Evolutionary conservation across 768 basidiomycete species (phyloP), one percentile per base, ranked within the genome.

Genomic region (Mycena albidolilacea): DNA sequence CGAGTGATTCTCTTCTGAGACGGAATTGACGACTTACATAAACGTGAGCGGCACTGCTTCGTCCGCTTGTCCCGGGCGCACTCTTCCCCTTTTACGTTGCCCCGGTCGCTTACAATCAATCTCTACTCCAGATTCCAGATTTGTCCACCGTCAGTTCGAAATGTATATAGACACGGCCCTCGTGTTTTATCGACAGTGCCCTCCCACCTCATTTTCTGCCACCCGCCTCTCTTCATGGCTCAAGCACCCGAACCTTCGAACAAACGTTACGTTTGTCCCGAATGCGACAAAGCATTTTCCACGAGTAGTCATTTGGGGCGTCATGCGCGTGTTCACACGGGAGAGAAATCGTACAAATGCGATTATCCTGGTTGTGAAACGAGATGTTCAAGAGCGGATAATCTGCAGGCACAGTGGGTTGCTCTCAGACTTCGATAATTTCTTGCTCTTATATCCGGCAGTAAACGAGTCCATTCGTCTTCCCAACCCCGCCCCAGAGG

Each of bases 341-440:
- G 91, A 65, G 91, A 91, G 72, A 89, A 90, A 74, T 90, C 91
- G 79, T 90, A 92, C 81, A 89, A 85, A 69, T 92, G 91, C 73
- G 89, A 90, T 54, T 92, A 90, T 79, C 91, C 91, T 35, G 91
- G 90, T 52, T 92, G 91, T 79, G 89, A 91, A 72, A 91, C 90
- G 0, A 85, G 90, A 48, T 92, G 91, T 66, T 90, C 90, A 10
- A 82, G 91, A 60, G 90, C 90, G 81, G 91, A 92, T 74, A 92
- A 92, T 75, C 84, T 92, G 12, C 62, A 64, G 11, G 66, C 71
- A 12, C 71, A 72, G 71, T 72, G 38, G 44, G 71, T 63, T 30
- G 14, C 46, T 52, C 50, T 64, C 19, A 2, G 8, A 55, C 14
- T 63, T 35, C 19, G 7, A 39, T 9, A 59, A 71, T 46, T 5